These are phyloP conservation scores for Fraxinus albicans DNA, from an alignment of 305 asterid genomes.

Conservation along the genomic window DNA sequence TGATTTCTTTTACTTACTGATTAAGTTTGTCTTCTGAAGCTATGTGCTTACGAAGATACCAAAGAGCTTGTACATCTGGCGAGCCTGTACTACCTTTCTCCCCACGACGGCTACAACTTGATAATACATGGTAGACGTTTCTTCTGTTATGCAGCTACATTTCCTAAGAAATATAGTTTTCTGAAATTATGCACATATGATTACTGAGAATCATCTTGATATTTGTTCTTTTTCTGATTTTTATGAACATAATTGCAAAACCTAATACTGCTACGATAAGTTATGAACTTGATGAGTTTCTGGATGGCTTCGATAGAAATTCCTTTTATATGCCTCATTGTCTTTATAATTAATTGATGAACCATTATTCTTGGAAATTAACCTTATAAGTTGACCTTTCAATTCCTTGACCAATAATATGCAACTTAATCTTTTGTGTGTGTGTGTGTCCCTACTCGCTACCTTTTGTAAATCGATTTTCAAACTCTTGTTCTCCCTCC, in stretches of 20 bases:
- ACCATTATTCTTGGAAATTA: neutral
- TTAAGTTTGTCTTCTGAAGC: constrained; percentile 44
- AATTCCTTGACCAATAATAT: constrained; percentile 2
- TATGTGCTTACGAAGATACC: constrained; percentile 91
- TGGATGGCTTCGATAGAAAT: neutral
- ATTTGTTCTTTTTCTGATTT: neutral
- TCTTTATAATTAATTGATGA: neutral
- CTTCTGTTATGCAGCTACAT: constrained; percentile 15
- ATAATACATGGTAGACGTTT: constrained; percentile 74
- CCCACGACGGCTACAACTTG: constrained; percentile 64
- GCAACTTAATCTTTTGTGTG: neutral
- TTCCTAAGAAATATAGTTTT: neutral
- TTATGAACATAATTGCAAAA: neutral
- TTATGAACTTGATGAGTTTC: neutral
- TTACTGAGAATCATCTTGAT: neutral
- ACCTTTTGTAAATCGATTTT: neutral
- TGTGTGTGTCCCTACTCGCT: neutral
- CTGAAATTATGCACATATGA: neutral
- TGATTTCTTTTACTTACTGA: constrained; percentile 22
- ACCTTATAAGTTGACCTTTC: neutral
- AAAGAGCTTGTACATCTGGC: constrained; percentile 59
- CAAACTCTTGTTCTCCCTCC: constrained; percentile 6
- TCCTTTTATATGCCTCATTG: neutral
- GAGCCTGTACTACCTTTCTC: constrained; percentile 71
- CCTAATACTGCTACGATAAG: neutral